Evolutionary conservation across 306 rosid species (phyloP).

Genomic region (Luffa acutangula): DNA sequence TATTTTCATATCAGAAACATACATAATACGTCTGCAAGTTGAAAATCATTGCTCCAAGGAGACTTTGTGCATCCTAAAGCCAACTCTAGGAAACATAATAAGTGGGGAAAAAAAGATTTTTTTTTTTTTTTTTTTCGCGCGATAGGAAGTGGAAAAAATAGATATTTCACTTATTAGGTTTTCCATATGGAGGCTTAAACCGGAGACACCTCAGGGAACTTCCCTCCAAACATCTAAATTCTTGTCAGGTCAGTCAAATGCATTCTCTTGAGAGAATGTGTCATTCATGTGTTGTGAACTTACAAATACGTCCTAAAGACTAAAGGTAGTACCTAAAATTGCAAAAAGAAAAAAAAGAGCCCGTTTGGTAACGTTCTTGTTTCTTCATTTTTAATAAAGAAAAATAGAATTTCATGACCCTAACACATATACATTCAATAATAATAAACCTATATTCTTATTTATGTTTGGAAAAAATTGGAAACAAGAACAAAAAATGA

Average conservation of each 20-base stretch:
- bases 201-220: background rate
- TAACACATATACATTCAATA: too few relatives aligned
- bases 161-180: background rate
- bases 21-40: background rate
- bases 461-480: too few relatives aligned
- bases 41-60: background rate
- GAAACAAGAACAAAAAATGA: too few relatives aligned
- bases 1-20: constrained; percentile 3
- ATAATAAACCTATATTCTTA: too few relatives aligned
- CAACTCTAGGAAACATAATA: background rate
- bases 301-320: background rate
- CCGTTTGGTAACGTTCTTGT: too few relatives aligned
- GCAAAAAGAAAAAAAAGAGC: background rate
- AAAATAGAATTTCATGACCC: too few relatives aligned
- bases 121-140: too few relatives aligned
- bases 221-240: background rate
- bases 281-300: background rate
- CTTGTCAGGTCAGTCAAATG: background rate
- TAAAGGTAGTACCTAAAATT: background rate
- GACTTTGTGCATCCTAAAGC: background rate
- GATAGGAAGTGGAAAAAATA: too few relatives aligned
- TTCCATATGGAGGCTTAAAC: background rate
- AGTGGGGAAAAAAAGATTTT: background rate
- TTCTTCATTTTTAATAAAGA: too few relatives aligned
- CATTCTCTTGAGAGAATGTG: background rate